Evolutionary conservation across 1,284 basidiomycete genomes (phyloP).

Genomic region (Marasmius oreades): DNA sequence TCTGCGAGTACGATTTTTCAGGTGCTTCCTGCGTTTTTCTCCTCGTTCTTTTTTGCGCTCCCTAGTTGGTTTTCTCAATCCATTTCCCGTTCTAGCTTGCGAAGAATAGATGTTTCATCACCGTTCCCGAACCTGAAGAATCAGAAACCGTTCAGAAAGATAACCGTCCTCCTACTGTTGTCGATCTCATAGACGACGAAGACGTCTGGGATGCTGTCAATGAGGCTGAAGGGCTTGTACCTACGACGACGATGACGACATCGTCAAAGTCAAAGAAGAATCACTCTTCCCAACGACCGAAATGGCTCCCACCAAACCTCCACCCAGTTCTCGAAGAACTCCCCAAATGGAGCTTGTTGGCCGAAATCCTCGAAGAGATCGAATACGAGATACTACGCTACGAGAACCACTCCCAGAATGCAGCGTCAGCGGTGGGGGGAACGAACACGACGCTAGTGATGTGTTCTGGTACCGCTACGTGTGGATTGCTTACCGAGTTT

Average conservation of each 20-base stretch:
- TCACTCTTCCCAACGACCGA: constrained; percentile 24
- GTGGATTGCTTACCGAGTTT: constrained; percentile 75
- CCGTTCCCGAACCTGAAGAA: constrained; percentile 29
- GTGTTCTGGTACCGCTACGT: constrained; percentile 81
- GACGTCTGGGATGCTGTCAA: constrained; percentile 71
- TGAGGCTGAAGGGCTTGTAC: constrained; percentile 47
- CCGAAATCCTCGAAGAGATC: constrained; percentile 86
- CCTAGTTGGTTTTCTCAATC: no score
- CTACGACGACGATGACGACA: constrained; percentile 12
- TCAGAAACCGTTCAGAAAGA: neutral
- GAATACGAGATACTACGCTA: constrained; percentile 87
- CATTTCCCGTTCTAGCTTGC: constrained; percentile 34
- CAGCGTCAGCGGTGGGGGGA: constrained; percentile 46
- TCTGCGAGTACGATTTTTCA: constrained; percentile 87
- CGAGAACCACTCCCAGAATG: no score
- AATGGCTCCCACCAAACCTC: constrained; percentile 77
- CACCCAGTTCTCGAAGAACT: constrained; percentile 90
- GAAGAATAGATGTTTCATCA: constrained; percentile 73
- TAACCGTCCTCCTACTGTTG: constrained; percentile 8
- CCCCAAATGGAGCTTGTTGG: constrained; percentile 91
- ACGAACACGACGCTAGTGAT: constrained; percentile 84
- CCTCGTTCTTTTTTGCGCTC: no score
- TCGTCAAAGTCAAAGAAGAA: constrained; percentile 19
- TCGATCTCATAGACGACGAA: constrained; percentile 55
- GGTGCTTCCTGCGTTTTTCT: constrained; percentile 27